Percentiles rank a stretch among this genome's conserved stretches.
These are phyloP conservation scores for Acidiella bohemica DNA, from an alignment of 495 filamentous ascomycete species.

Conservation along the genomic window DNA sequence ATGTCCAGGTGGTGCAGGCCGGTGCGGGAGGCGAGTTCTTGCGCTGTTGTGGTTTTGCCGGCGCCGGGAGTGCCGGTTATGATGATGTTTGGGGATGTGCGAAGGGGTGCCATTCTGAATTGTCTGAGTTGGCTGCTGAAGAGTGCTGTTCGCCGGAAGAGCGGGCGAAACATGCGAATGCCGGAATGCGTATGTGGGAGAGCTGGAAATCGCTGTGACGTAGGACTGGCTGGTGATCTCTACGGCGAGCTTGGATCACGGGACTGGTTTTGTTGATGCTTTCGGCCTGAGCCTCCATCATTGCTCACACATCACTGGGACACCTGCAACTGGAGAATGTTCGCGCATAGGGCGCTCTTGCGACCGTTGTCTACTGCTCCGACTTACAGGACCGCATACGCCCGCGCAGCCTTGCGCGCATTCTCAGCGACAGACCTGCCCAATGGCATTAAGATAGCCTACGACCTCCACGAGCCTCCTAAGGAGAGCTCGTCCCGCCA, in stretches of 20 bases:
- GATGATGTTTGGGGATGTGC: conserved; percentile 73
- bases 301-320: no score
- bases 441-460: conserved; percentile 33
- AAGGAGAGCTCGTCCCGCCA: conserved; percentile 25
- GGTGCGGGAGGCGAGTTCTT: conserved; percentile 56
- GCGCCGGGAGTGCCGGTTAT: conserved; percentile 91
- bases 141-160: no score
- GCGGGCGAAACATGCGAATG: no score
- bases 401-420: not conserved
- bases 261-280: no score
- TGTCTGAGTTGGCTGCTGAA: no score
- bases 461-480: conserved; percentile 45
- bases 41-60: conserved; percentile 83
- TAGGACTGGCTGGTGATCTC: no score
- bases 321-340: no score
- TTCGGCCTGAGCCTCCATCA: no score
- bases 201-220: no score
- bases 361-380: not conserved
- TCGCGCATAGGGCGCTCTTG: conserved; percentile 4
- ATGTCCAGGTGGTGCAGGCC: conserved; percentile 76
- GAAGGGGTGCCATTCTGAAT: conserved; percentile 19
- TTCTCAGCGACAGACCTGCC: conserved; percentile 12
- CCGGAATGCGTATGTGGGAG: no score
- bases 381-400: no score
- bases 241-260: no score